Conservation (phyloP, 169 alveolate species). For the Ichthyophthirius multifiliis region DNA sequence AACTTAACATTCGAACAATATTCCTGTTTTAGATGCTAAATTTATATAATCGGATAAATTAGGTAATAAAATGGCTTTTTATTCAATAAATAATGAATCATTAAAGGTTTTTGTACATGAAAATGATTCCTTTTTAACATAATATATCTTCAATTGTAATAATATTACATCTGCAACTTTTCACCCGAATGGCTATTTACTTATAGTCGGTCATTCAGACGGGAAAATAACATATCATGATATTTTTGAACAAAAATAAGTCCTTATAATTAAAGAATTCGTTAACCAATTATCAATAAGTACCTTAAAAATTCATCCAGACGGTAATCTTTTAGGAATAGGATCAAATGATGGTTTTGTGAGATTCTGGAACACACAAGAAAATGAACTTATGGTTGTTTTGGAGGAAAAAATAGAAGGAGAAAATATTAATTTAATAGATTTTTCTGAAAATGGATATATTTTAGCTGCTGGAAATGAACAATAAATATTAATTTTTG, state of each 20-base stretch:
- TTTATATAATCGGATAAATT: too few species aligned
- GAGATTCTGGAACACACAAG: constrained; percentile 13
- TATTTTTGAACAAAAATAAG: not conserved
- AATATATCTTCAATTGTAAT: too few species aligned
- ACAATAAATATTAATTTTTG: not conserved
- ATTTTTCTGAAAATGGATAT: constrained; percentile 11
- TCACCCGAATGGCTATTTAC: constrained; percentile 19
- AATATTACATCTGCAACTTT: constrained; percentile 2
- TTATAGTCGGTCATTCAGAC: not conserved
- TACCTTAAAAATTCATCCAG: constrained; percentile 26
- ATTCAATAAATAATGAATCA: too few species aligned
- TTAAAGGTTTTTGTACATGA: too few species aligned
- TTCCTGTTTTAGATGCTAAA: too few species aligned
- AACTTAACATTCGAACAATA: too few species aligned
- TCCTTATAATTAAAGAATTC: not conserved
- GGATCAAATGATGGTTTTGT: constrained; percentile 23
- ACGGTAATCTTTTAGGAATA: constrained; percentile 27
- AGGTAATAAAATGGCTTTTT: too few species aligned
- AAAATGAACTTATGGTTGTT: not conserved
- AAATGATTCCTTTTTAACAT: too few species aligned
- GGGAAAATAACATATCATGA: constrained; percentile 26
- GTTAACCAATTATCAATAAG: not conserved
- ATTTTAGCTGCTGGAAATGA: constrained; percentile 1
- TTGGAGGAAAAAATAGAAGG: not conserved
- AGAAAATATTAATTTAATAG: not conserved